These are phyloP conservation scores for Mrakia frigida DNA, from an alignment of 768 basidiomycete species.

Conservation along the genomic window DNA sequence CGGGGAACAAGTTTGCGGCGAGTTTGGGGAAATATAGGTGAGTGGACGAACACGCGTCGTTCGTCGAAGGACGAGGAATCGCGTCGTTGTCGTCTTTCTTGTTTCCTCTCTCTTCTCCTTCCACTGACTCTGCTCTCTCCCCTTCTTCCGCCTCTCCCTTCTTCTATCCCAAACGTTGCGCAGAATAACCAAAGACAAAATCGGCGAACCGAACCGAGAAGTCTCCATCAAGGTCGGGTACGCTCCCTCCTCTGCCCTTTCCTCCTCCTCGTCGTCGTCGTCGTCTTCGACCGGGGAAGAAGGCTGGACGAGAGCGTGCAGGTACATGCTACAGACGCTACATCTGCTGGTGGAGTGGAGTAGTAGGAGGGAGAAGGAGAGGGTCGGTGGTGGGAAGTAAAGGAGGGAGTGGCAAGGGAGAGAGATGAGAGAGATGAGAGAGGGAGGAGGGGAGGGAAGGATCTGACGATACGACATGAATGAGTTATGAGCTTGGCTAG, in stretches of 20 bases:
- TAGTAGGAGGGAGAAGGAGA: not conserved
- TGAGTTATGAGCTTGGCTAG: too few species aligned
- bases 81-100: not conserved
- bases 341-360: constrained; percentile 30
- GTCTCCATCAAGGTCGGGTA: constrained; percentile 26
- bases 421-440: too few species aligned
- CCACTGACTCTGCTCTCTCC: not conserved
- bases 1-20: constrained; percentile 47
- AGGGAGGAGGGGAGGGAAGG: too few species aligned
- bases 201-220: constrained; percentile 61
- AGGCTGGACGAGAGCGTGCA: constrained; percentile 25
- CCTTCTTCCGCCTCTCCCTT: not conserved
- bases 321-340: constrained; percentile 29
- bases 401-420: not conserved
- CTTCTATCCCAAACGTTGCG: too few species aligned
- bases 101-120: not conserved
- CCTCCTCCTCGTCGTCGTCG: not conserved
- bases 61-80: too few species aligned
- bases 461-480: too few species aligned
- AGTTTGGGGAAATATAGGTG: constrained; percentile 73
- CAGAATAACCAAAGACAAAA: constrained; percentile 91
- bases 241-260: constrained; percentile 14
- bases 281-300: constrained; percentile 15
- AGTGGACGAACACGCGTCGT: constrained; percentile 43
- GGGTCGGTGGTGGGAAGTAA: not conserved